Conservation (phyloP, 1,284 basidiomycete genomes). For the Trametes polyzona region DNA sequence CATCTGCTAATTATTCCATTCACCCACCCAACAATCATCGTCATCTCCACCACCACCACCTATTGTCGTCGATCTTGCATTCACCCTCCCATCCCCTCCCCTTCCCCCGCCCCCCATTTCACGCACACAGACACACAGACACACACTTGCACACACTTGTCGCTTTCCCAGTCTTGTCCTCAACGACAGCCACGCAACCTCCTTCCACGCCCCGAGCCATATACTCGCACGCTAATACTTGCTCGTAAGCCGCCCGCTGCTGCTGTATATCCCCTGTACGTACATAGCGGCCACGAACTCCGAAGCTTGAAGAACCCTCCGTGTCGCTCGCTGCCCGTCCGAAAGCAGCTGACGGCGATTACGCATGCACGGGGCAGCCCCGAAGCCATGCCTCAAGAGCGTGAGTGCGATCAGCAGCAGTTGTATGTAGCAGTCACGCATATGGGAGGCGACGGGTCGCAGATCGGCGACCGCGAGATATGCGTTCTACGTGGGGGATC, state of each 20-base stretch:
- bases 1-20: slow-evolving; percentile 26
- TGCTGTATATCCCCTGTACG: slow-evolving; percentile 29
- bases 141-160: not conserved
- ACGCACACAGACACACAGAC: not conserved
- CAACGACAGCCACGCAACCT: slow-evolving; percentile 19
- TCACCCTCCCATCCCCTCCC: not conserved
- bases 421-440: too few relatives aligned
- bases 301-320: too few relatives aligned
- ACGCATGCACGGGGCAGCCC: too few relatives aligned
- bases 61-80: slow-evolving; percentile 14
- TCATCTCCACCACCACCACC: not conserved
- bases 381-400: too few relatives aligned
- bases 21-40: not conserved
- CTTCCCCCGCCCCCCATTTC: not conserved
- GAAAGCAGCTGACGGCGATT: too few relatives aligned
- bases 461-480: too few relatives aligned
- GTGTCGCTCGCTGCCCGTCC: too few relatives aligned
- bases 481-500: slow-evolving; percentile 15
- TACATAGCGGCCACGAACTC: slow-evolving; percentile 26
- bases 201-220: slow-evolving; percentile 17
- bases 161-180: not conserved
- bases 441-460: too few relatives aligned
- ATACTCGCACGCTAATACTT: slow-evolving; percentile 28
- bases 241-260: slow-evolving; percentile 21
- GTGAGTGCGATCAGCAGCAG: too few relatives aligned